phyloP scores from a whole-genome alignment of 306 rosid genomes.

The Styphnolobium japonicum region DNA sequence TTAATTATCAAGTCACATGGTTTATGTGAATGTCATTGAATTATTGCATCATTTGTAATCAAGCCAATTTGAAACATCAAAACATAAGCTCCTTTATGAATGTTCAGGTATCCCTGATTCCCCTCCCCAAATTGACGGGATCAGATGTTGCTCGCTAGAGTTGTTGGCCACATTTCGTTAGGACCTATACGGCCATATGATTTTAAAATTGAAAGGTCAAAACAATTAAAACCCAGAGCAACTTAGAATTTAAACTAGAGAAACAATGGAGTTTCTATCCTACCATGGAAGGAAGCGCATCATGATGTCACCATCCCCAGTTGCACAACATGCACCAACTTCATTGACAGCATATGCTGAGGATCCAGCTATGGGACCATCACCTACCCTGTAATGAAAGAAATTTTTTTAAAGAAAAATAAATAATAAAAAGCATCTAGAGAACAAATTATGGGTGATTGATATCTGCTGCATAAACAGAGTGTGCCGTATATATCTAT shows the following conservation, averaged over 20 bases:
- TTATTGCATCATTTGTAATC: not conserved
- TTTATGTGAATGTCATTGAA: not conserved
- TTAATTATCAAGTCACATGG: not conserved
- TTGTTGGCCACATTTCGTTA: not conserved
- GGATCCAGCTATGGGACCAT: slow-evolving; percentile 91
- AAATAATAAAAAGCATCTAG: not conserved
- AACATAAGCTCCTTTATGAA: not conserved
- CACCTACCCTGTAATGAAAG: slow-evolving; percentile 72
- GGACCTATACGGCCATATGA: not conserved
- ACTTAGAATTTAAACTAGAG: slow-evolving; percentile 7
- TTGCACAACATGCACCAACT: slow-evolving; percentile 92
- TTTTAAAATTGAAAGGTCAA: not conserved
- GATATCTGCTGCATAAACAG: not conserved
- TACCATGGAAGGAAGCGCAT: slow-evolving; percentile 98
- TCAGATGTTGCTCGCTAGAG: not conserved
- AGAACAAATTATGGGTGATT: not conserved
- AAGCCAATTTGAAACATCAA: not conserved
- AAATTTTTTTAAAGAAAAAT: not conserved
- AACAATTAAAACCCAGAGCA: slow-evolving; percentile 5
- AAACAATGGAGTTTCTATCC: not conserved
- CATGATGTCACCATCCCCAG: slow-evolving; percentile 93
- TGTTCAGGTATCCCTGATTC: not conserved
- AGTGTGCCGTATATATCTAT: not conserved
- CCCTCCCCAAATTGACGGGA: not conserved
- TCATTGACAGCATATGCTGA: slow-evolving; percentile 76